phyloP scores from a whole-genome alignment of 257 asterid species.

The Scutellaria galericulata region DNA sequence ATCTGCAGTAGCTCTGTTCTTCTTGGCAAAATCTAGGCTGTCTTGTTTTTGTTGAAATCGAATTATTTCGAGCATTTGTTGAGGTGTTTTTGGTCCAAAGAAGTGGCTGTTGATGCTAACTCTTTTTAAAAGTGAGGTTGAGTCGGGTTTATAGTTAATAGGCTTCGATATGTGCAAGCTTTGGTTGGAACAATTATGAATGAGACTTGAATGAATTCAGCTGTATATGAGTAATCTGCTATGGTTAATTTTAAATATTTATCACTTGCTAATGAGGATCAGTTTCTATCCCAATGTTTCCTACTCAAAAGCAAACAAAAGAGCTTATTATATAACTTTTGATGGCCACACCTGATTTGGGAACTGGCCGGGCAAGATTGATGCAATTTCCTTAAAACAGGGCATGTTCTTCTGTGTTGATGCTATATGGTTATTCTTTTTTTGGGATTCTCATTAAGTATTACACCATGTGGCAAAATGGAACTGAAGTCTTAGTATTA shows the following conservation, averaged over 20 bases:
- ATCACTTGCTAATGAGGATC: background rate
- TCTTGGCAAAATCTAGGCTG: background rate
- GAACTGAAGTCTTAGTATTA: constrained; percentile 14
- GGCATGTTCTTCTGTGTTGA: background rate
- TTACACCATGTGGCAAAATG: background rate
- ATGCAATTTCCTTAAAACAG: background rate
- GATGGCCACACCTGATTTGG: background rate
- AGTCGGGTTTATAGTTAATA: background rate
- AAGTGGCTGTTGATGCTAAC: constrained; percentile 9
- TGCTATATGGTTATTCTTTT: background rate
- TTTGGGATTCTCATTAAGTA: too few species aligned
- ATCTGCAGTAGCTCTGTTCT: background rate
- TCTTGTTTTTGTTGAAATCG: background rate
- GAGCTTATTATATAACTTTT: background rate
- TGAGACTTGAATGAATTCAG: too few species aligned
- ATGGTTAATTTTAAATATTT: background rate
- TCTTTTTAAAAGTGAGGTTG: background rate
- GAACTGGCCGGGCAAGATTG: background rate
- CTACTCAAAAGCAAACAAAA: background rate
- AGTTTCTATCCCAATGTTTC: background rate
- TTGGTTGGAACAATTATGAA: background rate
- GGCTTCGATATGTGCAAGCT: background rate
- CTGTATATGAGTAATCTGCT: background rate
- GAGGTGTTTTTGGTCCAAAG: background rate
- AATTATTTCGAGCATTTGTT: background rate